phyloP scores from a whole-genome alignment of 2,329 filamentous ascomycete species.

The Aspergillus brasiliensis region DNA sequence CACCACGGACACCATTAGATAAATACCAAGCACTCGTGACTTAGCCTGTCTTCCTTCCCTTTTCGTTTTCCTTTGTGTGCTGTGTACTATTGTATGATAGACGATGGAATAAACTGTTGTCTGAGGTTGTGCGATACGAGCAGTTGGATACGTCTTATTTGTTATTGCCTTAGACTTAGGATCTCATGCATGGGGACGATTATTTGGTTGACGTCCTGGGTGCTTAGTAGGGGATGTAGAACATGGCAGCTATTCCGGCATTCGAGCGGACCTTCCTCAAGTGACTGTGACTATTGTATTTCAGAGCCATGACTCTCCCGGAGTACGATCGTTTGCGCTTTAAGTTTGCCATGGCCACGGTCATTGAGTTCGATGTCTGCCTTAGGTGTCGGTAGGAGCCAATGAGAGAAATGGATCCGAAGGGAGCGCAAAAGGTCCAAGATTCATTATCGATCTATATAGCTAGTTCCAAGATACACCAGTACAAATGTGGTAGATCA shows the following conservation, averaged over 20 bases:
- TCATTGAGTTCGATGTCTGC: no score
- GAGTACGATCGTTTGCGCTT: no score
- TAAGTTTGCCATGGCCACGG: no score
- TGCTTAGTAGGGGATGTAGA: background rate
- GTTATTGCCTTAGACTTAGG: background rate
- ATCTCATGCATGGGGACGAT: background rate
- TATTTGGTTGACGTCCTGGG: background rate
- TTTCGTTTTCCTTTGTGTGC: conserved; percentile 34
- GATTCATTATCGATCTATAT: no score
- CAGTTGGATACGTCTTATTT: conserved; percentile 17
- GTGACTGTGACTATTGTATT: background rate
- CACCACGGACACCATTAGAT: conserved; percentile 41
- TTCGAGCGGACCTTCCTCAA: background rate
- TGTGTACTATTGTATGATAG: conserved; percentile 51
- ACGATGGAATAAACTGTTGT: conserved; percentile 51
- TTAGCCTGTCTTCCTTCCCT: conserved; percentile 34
- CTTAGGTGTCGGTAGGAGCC: no score
- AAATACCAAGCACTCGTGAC: conserved; percentile 29
- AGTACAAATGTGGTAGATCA: no score
- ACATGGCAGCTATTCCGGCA: background rate
- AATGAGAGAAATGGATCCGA: no score
- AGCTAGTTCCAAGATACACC: no score
- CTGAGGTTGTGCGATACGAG: conserved; percentile 29
- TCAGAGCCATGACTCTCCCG: background rate
- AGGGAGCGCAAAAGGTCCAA: no score